Evolutionary conservation across 2,329 filamentous ascomycete species (phyloP), one percentile per base, ranked within the genome.

Genomic region (Diaporthe citri): DNA sequence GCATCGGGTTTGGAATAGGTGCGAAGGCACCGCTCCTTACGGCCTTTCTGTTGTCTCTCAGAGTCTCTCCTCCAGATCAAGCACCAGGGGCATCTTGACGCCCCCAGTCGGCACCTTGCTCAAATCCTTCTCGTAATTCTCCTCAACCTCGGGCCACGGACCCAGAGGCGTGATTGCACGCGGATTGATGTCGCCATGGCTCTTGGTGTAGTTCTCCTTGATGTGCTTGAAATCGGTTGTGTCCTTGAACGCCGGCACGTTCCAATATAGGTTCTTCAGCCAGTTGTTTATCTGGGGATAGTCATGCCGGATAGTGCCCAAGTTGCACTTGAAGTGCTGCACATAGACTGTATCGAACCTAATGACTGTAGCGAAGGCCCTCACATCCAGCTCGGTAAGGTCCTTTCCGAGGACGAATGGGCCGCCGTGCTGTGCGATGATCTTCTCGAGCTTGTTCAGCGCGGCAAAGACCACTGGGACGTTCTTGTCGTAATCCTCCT

Each of bases 221-320:
- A 93, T 93, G 78, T 93, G 91, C 76, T 83, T 87, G 77, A 93
- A 93, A 76, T 93, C 85, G 0, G 91, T 93, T 22, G 89, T 91
- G 78, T 90, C 88, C 74, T 81, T 86, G 76, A 90, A 91, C 0
- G 87, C 89, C 25, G 82, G 78, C 1, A 88, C 85, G 74, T 89
- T 87, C 86, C 88, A 91, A 82, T 92, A 92, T 80, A 91, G 79
- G 46, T 86, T 85, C 81, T 87, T 90, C 77, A 93, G 77, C 89
- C 90, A 93, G 76, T 91, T 90, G 79, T 91, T 86, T 73, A 92
- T 78, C 15, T 89, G 85, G 0, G 91, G 91, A 78, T 93, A 93
- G 73, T 90, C 86, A 78, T 90, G 87, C 8, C 91, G 83, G 56
- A 93, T 87, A 15, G 85, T 91, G 3, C 90, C 89, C 41, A 93